These are phyloP conservation scores for Triangularia setosa DNA, from an alignment of 2,329 filamentous ascomycete genomes.

Conservation along the genomic window DNA sequence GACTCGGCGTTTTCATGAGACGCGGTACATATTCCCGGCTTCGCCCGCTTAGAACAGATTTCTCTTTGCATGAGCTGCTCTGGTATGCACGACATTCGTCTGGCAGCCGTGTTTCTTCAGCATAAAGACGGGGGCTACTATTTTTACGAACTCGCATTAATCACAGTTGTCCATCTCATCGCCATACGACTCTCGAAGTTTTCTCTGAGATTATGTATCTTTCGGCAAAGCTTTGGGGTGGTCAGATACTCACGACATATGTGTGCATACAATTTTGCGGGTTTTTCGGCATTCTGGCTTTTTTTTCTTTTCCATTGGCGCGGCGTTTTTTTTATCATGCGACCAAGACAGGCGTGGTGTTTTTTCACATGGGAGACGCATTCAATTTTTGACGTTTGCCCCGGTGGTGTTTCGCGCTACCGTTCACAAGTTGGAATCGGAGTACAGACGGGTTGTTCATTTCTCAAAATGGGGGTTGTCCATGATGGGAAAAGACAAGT, in stretches of 20 bases:
- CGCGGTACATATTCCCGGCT: not conserved
- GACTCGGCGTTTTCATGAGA: not conserved
- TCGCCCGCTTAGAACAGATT: not conserved
- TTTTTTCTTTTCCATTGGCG: constrained; percentile 4
- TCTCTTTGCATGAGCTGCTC: not conserved
- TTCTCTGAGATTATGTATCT: not conserved
- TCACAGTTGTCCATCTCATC: not conserved
- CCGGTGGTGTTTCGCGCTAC: not conserved
- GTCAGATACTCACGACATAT: constrained; percentile 4
- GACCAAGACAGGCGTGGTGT: constrained; percentile 2
- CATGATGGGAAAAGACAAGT: not conserved
- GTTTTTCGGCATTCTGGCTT: constrained; percentile 5
- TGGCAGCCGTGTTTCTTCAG: not conserved
- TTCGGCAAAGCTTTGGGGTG: not conserved
- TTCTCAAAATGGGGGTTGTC: not conserved
- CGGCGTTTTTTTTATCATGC: constrained; percentile 8
- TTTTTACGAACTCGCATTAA: not conserved
- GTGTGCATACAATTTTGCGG: constrained; percentile 8
- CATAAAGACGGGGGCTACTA: not conserved
- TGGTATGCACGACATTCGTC: not conserved
- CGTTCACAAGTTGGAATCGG: not conserved
- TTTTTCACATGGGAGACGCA: not conserved
- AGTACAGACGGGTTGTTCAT: not conserved
- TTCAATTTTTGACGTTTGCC: not conserved
- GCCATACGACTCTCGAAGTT: not conserved